phyloP scores from a whole-genome alignment of 768 basidiomycete species.

The Leccinum incarnatum region DNA sequence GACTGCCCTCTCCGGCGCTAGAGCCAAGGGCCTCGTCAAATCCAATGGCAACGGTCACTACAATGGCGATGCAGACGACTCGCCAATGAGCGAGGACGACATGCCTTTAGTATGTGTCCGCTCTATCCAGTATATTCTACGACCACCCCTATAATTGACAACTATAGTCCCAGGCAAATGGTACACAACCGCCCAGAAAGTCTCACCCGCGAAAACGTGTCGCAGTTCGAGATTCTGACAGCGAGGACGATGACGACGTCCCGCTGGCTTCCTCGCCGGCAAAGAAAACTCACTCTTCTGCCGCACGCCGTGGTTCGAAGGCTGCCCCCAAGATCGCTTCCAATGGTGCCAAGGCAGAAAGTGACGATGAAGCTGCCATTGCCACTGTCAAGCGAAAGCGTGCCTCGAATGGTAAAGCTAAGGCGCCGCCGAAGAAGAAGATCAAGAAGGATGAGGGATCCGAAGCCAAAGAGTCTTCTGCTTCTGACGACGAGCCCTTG shows the following conservation, averaged over 20 bases:
- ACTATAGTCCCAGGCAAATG: conserved; percentile 53
- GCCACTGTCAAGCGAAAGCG: conserved; percentile 46
- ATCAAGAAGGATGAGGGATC: conserved; percentile 50
- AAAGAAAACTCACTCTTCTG: conserved; percentile 44
- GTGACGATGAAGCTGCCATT: conserved; percentile 42
- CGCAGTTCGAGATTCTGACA: conserved; percentile 49
- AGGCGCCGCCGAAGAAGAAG: conserved; percentile 64
- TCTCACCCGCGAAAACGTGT: conserved; percentile 52
- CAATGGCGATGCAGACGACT: conserved; percentile 39
- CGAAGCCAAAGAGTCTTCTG: conserved; percentile 17
- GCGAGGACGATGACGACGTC: conserved; percentile 64
- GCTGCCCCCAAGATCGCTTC: conserved; percentile 32
- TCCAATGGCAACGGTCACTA: conserved; percentile 44
- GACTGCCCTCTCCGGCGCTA: conserved; percentile 36
- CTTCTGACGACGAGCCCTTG: conserved; percentile 37
- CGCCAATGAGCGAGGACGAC: conserved; percentile 67
- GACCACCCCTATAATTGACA: conserved; percentile 27
- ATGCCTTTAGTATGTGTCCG: conserved; percentile 59
- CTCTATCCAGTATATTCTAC: not conserved
- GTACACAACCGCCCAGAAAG: conserved; percentile 38
- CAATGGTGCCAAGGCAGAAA: conserved; percentile 39
- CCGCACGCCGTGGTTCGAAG: conserved; percentile 40
- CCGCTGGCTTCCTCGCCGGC: conserved; percentile 72
- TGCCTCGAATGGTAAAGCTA: conserved; percentile 43
- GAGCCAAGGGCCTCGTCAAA: conserved; percentile 42